These are phyloP conservation scores for Debaryomyces tyrocola DNA, from an alignment of 805 yeast genomes.

Conservation along the genomic window DNA sequence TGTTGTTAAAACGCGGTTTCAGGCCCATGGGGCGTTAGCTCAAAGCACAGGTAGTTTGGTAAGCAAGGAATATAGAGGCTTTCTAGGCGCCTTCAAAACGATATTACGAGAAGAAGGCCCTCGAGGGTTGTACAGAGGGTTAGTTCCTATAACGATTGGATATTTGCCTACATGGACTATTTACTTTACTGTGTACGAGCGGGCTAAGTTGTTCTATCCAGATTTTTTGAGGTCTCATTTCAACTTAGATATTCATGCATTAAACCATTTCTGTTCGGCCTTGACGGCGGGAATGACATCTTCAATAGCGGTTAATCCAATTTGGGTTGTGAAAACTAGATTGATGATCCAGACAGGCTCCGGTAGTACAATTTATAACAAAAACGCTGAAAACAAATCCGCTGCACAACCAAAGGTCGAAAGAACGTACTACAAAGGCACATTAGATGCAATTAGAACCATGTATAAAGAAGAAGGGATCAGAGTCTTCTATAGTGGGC, in stretches of 20 bases:
- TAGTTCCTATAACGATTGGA: conserved; percentile 89
- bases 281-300: conserved; percentile 87
- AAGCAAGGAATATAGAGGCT: conserved; percentile 53
- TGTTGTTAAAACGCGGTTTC: conserved; percentile 91
- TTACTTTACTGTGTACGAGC: conserved; percentile 87
- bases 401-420: conserved; percentile 1
- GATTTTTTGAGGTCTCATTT: conserved; percentile 27
- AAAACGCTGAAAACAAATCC: conserved; percentile 10
- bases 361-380: conserved; percentile 35
- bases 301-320: conserved; percentile 85
- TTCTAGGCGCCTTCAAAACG: conserved; percentile 59
- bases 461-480: conserved; percentile 83
- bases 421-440: conserved; percentile 60
- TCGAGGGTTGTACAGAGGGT: conserved; percentile 82
- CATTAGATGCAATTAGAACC: conserved; percentile 77
- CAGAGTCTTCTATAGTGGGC: conserved; percentile 80
- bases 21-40: conserved; percentile 73
- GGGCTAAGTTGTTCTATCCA: conserved; percentile 61
- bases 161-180: conserved; percentile 98
- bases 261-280: conserved; percentile 58
- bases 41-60: conserved; percentile 12
- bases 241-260: conserved; percentile 21
- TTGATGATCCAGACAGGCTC: conserved; percentile 78
- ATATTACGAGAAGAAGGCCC: conserved; percentile 79
- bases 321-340: conserved; percentile 97